Evolutionary conservation across 2,329 filamentous ascomycete species (phyloP), one percentile per base, ranked within the genome.

Genomic region (Colletotrichum theobromicola): DNA sequence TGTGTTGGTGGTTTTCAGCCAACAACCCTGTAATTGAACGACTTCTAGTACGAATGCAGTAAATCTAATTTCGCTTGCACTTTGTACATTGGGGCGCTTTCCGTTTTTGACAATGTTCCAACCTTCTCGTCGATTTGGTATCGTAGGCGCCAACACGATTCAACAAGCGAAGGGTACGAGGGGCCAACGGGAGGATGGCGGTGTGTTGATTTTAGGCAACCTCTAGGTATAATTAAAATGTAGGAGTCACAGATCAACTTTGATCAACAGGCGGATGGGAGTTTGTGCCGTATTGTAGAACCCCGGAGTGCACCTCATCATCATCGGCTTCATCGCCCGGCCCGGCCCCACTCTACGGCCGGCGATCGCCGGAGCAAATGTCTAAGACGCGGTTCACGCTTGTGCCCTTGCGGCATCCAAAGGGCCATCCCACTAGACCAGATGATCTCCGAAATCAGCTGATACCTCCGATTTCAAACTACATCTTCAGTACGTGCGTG

Each of bases 131-230:
- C 13, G 5, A 1, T 13, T 50, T n/a, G 42, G 42, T 50, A 21
- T n/a, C 42, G n/a, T 21, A 50, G n/a, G 10, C 42, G 42, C n/a
- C 42, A 21, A n/a, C 10, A 13, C 42, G 2, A 1, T 4, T 13
- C 0, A 0, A 0, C 5, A 2, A 50, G 42, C 12, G n/a, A 21
- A 13, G 5, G 0, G 42, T 21, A n/a, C 0, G n/a, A 6, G n/a
- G n/a, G n/a, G 4, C 3, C n/a, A 50, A 50, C 42, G 1, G 13
- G 10, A 50, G n/a, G 42, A 50, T 50, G 0, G 42, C 42, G n/a
- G 42, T 0, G 3, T 50, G 3, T 50, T n/a, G n/a, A 50, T 50
- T 50, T 50, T 12, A 50, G 42, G 42, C 42, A 21, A 0, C 42
- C 6, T 15, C n/a, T 21, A 10, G 10, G 6, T 0, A 21, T 4